Evolutionary conservation across 495 filamentous ascomycete species (phyloP), one percentile per base, ranked within the genome.

Genomic region (Talaromyces proteolyticus): DNA sequence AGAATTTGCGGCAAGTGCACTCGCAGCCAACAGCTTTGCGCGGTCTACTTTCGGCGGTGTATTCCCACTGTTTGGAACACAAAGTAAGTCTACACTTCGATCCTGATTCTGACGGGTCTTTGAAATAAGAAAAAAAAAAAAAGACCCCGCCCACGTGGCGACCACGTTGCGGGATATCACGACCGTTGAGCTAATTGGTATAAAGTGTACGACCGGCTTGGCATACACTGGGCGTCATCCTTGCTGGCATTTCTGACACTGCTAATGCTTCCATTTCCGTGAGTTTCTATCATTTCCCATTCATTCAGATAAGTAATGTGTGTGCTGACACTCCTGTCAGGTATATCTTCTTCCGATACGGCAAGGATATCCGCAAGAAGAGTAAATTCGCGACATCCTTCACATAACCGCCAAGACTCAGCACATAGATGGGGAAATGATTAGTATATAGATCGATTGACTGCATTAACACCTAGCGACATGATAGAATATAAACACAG

Each of bases 1-100:
- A 4, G 68, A 84, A 16, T 96, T 91, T 70, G 90, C 92, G 22
- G 93, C 93, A 21, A 86, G 80, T 41, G 89, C 91, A 6, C 70
- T 96, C 54, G 90, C 92, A 23, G 89, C 90, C 24, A 98, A 98
- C 65, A 85, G 80, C 44, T 89, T 96, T 65, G 78, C 85, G 42
- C 77, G 93, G 48, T 88, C 86, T 49, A 76, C 67, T 51, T 96
- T 96, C 73, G 92, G 84, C 52, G 91, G 89, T 60, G 82, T 81
- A 56, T 91, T 84, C 55, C 77, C 85, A 20, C 64, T 88, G 20
- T 88, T 89, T 64, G 82, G 81, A 10, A 75, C 81, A 5, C 82
- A 86, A 59, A 81, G 81, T 86, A 72, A 70, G 82, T 73, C 46
- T 51, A 23, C 39, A 34, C 37, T 11, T 20, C 6, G n/a, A n/a